These are phyloP conservation scores for Ambrosia trifida DNA, from an alignment of 129 eudicot genomes.

Conservation along the genomic window DNA sequence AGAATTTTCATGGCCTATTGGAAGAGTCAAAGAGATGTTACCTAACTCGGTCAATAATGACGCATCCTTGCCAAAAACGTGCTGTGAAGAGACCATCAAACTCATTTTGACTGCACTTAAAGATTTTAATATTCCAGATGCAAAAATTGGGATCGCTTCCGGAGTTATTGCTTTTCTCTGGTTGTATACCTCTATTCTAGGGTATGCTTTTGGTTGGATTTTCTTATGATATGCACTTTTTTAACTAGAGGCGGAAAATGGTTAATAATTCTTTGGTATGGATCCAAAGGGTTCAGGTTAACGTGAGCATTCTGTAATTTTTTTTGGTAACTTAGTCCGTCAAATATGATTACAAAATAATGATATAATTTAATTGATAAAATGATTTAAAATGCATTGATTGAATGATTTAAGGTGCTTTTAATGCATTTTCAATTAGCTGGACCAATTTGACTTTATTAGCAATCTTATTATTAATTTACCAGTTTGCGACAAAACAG, in stretches of 20 bases:
- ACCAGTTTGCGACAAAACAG: not conserved
- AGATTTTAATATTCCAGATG: slow-evolving; percentile 79
- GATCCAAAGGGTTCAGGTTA: not conserved
- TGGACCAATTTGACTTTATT: slow-evolving; percentile 14
- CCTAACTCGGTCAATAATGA: slow-evolving; percentile 42
- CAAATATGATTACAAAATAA: not conserved
- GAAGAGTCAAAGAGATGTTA: slow-evolving; percentile 59
- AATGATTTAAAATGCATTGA: not conserved
- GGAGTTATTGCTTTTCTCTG: slow-evolving; percentile 92
- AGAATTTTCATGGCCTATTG: slow-evolving; percentile 83
- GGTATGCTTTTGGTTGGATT: slow-evolving; percentile 46
- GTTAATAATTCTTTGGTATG: not conserved
- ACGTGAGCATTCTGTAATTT: not conserved
- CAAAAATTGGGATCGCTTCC: slow-evolving; percentile 66
- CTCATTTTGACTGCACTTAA: slow-evolving; percentile 57
- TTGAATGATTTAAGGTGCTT: not conserved
- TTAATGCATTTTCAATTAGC: not conserved
- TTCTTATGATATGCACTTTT: slow-evolving; percentile 2
- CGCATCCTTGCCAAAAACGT: slow-evolving; percentile 67
- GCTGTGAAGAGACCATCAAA: slow-evolving; percentile 62
- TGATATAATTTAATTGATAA: not conserved
- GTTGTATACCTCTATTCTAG: slow-evolving; percentile 82
- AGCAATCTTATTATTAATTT: not conserved
- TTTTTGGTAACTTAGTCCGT: not conserved
- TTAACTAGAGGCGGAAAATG: not conserved